These are phyloP conservation scores for Brettanomyces bruxellensis DNA, from an alignment of 805 yeast species.

Conservation along the genomic window DNA sequence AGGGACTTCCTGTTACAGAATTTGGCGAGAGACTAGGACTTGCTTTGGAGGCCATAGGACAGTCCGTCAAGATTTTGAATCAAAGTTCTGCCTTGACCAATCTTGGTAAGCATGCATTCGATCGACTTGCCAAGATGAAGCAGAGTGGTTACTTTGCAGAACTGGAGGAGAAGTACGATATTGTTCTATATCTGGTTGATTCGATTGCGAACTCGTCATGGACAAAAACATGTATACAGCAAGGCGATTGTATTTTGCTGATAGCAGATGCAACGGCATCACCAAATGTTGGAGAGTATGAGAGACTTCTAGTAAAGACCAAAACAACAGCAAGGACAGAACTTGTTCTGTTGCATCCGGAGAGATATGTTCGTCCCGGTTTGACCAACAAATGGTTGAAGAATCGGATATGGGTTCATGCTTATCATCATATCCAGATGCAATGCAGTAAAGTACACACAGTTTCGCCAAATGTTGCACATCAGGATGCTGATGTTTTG, in stretches of 20 bases:
- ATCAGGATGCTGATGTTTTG: constrained; percentile 4
- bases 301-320: constrained; percentile 59
- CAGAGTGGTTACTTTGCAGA: constrained; percentile 86
- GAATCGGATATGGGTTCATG: constrained; percentile 80
- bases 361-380: constrained; percentile 76
- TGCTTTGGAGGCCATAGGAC: constrained; percentile 67
- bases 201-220: constrained; percentile 75
- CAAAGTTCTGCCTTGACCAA: constrained; percentile 73
- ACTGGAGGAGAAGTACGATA: constrained; percentile 79
- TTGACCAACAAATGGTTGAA: constrained; percentile 79
- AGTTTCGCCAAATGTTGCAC: neutral
- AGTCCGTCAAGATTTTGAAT: constrained; percentile 69
- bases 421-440: constrained; percentile 89
- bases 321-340: constrained; percentile 86
- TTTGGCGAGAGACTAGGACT: constrained; percentile 67
- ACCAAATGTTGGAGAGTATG: constrained; percentile 79
- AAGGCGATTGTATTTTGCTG: constrained; percentile 88
- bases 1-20: constrained; percentile 78
- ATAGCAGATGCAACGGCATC: constrained; percentile 75
- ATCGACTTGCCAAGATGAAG: constrained; percentile 74
- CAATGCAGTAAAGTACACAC: constrained; percentile 7
- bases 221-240: constrained; percentile 88
- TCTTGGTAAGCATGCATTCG: constrained; percentile 89
- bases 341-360: constrained; percentile 75
- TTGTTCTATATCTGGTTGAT: constrained; percentile 86